Conservation (phyloP, 768 basidiomycete genomes). For the Tremella fuciformis region DNA sequence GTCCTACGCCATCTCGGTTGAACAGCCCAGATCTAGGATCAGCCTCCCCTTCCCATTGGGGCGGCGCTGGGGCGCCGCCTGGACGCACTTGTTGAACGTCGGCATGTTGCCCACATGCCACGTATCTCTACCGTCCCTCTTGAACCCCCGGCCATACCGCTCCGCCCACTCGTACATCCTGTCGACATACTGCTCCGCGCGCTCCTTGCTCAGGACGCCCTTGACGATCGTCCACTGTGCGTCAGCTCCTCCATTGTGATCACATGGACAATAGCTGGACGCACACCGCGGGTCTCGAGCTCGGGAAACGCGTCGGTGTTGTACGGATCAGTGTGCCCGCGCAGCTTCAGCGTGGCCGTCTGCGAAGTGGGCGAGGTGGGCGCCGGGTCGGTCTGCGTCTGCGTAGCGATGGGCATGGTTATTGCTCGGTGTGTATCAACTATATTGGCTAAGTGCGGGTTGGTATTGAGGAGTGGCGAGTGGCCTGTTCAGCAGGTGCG, state of each 20-base stretch:
- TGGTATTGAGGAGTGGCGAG: too few relatives aligned
- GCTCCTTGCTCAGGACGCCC: conserved; percentile 32
- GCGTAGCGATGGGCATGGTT: conserved; percentile 12
- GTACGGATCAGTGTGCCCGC: conserved; percentile 16
- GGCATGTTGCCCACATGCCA: conserved; percentile 48
- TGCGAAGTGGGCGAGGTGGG: conserved; percentile 8
- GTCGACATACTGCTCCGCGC: conserved; percentile 39
- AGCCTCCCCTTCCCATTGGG: neutral
- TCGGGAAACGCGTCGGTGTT: conserved; percentile 23
- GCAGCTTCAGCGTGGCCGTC: conserved; percentile 12
- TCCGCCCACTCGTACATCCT: conserved; percentile 48
- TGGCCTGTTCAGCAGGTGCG: too few relatives aligned
- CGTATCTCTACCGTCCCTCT: conserved; percentile 48
- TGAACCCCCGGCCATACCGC: conserved; percentile 48
- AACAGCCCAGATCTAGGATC: conserved; percentile 25
- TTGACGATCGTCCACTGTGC: conserved; percentile 34
- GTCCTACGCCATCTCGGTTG: conserved; percentile 35
- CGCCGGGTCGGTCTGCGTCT: conserved; percentile 6
- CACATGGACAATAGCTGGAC: conserved; percentile 10
- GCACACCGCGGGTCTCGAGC: conserved; percentile 35
- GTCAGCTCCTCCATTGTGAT: neutral
- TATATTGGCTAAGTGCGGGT: neutral
- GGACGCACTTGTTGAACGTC: conserved; percentile 33
- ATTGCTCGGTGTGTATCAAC: neutral
- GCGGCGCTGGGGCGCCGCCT: neutral